Base-by-base conservation (phyloP, 2,329 filamentous ascomycete genomes). In the Alternaria sp. region DNA sequence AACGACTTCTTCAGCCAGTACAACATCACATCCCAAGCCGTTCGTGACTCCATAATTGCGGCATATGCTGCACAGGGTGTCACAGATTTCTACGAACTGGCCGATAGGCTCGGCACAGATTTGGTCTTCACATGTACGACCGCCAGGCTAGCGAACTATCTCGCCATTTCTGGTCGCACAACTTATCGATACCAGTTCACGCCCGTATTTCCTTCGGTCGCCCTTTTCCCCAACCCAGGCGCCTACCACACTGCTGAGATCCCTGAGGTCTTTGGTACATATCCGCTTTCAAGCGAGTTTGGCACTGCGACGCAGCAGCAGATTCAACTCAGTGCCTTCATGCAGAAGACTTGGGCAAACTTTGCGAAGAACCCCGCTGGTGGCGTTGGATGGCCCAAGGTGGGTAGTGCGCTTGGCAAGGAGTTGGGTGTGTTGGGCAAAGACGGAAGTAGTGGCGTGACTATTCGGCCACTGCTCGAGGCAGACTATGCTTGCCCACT, bases 231-330 rank as follows among this genome's bases (percentile, higher is more conserved):
- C 11, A 59, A 68, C 11, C 56, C 64, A 15, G 66, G 64, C 7
- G 70, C 65, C 0, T 73, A 70, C 30, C 71, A 75, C 36, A 57
- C 65, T 3, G 60, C 65, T 4, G 71, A 75, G 50, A 73, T 74
- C 7, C 57, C 63, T 0, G 58, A 67, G 21, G 73, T 73, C 5
- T 74, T 73, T 12, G 66, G 69, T 5, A 73, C 70, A 5, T 74
- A 71, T 51, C 64, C 66, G 1, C 19, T 50, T 12, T 63, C 57
- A 0, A 68, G 59, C 12, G 28, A 61, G 1, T 65, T 59, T 13
- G 66, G 64, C 9, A 59, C 50, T 43, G 65, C 62, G 6, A 73
- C 70, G 2, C 36, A 46, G 11, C 61, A 67, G 55, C 65, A 74
- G 43, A 66, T 62, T 8, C 19, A 51, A 5, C 59, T 74, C 3